Percentiles rank a stretch among this genome's conserved stretches.
Conservation (phyloP, 805 yeast genomes). For the Cyberlindnera euphorbiiphila region DNA sequence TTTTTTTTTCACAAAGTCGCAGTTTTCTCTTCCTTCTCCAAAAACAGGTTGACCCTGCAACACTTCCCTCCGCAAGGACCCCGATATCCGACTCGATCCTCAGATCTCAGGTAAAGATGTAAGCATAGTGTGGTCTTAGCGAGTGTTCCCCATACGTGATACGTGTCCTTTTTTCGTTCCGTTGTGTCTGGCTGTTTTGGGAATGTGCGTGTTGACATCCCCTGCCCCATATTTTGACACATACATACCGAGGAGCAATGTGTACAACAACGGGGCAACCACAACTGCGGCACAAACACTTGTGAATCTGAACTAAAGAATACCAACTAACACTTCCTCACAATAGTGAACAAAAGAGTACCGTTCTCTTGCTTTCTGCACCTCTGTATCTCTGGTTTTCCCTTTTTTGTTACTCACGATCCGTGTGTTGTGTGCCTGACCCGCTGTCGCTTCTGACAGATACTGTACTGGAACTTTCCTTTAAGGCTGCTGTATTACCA, state of each 20-base stretch:
- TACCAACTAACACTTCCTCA: slow-evolving; percentile 1
- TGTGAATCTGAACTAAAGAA: too few relatives aligned
- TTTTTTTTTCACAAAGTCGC: slow-evolving; percentile 12
- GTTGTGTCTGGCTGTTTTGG: too few relatives aligned
- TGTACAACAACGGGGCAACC: background rate
- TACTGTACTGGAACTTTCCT: background rate
- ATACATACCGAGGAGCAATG: background rate
- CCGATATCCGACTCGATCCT: slow-evolving; percentile 7
- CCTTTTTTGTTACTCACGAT: slow-evolving; percentile 5
- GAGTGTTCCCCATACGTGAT: background rate
- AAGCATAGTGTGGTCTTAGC: slow-evolving; percentile 12
- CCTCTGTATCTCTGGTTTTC: slow-evolving; percentile 16
- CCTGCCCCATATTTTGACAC: slow-evolving; percentile 8
- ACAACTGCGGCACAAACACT: too few relatives aligned
- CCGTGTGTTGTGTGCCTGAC: slow-evolving; percentile 7
- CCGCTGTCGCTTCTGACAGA: background rate
- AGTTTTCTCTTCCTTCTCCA: slow-evolving; percentile 4
- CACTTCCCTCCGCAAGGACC: slow-evolving; percentile 11
- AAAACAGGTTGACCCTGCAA: slow-evolving; percentile 4
- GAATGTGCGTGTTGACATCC: too few relatives aligned
- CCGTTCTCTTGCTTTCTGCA: slow-evolving; percentile 13
- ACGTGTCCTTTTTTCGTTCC: too few relatives aligned
- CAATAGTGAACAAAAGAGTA: slow-evolving; percentile 16
- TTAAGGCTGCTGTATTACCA: slow-evolving; percentile 1
- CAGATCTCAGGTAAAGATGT: slow-evolving; percentile 17